Evolutionary conservation across 805 yeast genomes (phyloP).

Genomic region (Spathaspora girioi): DNA sequence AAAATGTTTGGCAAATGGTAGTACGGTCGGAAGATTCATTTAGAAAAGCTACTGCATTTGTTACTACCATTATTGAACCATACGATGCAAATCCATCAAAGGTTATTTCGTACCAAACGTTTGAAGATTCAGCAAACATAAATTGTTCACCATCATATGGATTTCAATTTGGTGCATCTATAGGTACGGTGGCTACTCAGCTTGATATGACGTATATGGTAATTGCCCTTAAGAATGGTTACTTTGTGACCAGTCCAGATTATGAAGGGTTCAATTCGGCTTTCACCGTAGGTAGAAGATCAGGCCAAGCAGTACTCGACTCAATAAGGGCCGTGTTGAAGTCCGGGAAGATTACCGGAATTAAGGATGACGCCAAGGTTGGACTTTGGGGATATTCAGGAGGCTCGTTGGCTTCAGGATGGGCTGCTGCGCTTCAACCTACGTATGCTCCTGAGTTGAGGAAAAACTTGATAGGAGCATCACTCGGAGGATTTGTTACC

Average conservation of each 20-base stretch:
- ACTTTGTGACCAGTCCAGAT: constrained; percentile 30
- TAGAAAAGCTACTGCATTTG: constrained; percentile 23
- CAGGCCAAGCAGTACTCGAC: constrained; percentile 29
- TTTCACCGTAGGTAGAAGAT: constrained; percentile 28
- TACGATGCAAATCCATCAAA: constrained; percentile 22
- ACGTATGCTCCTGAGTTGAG: constrained; percentile 30
- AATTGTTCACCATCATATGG: constrained; percentile 28
- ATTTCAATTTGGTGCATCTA: constrained; percentile 11
- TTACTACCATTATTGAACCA: constrained; percentile 27
- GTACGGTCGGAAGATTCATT: constrained; percentile 19
- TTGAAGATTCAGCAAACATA: constrained; percentile 23
- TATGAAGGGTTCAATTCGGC: constrained; percentile 32
- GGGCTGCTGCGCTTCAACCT: constrained; percentile 38
- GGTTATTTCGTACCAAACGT: constrained; percentile 24
- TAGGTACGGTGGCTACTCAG: constrained; percentile 10
- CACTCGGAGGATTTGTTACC: constrained; percentile 36
- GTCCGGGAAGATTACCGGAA: constrained; percentile 15
- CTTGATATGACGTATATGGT: constrained; percentile 16
- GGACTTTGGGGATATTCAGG: constrained; percentile 38
- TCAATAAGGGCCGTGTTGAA: constrained; percentile 25
- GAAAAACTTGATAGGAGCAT: constrained; percentile 25
- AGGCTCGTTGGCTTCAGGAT: constrained; percentile 33
- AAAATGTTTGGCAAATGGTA: constrained; percentile 20
- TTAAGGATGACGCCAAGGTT: constrained; percentile 15
- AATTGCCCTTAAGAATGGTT: constrained; percentile 24